Evolutionary conservation across 2,329 filamentous ascomycete species (phyloP), one percentile per base, ranked within the genome.

Genomic region (Alternaria ventricosa): DNA sequence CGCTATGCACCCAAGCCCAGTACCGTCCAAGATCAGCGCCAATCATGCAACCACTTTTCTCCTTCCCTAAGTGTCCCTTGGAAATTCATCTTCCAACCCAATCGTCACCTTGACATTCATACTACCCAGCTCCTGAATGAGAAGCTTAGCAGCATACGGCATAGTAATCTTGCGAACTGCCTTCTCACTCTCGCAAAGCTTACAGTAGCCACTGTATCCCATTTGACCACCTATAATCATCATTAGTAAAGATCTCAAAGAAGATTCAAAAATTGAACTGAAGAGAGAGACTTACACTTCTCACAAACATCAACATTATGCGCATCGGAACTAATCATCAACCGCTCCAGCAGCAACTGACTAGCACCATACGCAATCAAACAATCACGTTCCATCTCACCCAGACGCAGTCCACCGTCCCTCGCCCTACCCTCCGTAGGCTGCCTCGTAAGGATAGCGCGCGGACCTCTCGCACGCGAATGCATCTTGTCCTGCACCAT

Each of bases 401-500:
- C 96, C 49, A 99, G 84, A 78, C 96, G 90, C 46, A 99, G 85
- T 80, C 96, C 96, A 81, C 96, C 96, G 69, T 97, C 93, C 61
- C 95, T 86, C 9, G 94, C 97, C 73, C 96, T 89, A 85, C 96
- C 96, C 83, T 99, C 96, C 0, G 95, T 99, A 0, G 96, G 96
- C 79, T 99, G 96, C 10, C 96, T 90, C 1, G 96, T 99, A 25
- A 99, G 86, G 68, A 97, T 96, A 25, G 95, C 95, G 12, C 92
- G 88, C 0, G 96, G 96, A 0, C 96, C 96, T 13, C 93, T 90
- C 3, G 95, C 90, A 65, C 96, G 93, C 30, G 93, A 95, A 82
- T 99, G 96, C 96, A 99, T 98, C 84, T 99, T 99, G 80, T 99
- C 96, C 80, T 98, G 94, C 5, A 99, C 96, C 96, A 99, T 99